A percentile compares a stretch with the other conserved stretches of the same genome.
Evolutionary conservation across 192 early-diverging fungal species (phyloP).

Genomic region (Backusella psychrophila): DNA sequence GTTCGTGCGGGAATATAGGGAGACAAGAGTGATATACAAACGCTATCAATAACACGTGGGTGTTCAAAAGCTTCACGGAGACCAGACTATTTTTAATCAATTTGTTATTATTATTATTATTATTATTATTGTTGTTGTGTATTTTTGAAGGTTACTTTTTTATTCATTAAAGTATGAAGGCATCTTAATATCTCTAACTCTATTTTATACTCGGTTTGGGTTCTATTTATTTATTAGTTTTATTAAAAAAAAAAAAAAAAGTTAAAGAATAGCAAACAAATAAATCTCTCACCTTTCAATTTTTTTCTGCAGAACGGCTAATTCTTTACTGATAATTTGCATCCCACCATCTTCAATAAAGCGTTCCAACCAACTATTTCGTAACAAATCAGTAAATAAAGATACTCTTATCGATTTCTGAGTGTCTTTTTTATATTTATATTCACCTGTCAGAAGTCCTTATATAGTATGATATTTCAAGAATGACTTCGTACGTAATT

Average conservation of each 20-base stretch:
- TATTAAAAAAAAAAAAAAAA: not conserved
- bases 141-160: conserved; percentile 28
- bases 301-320: conserved; percentile 57
- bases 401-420: not conserved
- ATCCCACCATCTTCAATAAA: conserved; percentile 76
- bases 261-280: not conserved
- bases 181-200: conserved; percentile 78
- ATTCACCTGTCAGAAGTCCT: conserved; percentile 5
- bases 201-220: conserved; percentile 61
- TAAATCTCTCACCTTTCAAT: conserved; percentile 38
- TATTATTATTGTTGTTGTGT: not conserved
- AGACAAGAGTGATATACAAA: conserved; percentile 70
- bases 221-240: conserved; percentile 18
- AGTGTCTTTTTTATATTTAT: not conserved
- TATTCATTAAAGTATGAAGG: conserved; percentile 72
- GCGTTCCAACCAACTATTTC: conserved; percentile 61
- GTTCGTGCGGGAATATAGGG: conserved; percentile 65
- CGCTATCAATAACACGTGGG: conserved; percentile 59
- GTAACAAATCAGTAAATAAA: not conserved
- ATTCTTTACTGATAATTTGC: conserved; percentile 61
- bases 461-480: conserved; percentile 15
- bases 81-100: conserved; percentile 49
- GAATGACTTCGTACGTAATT: conserved; percentile 9
- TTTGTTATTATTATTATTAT: not conserved
- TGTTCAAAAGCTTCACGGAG: conserved; percentile 67